Conservation (phyloP, 805 yeast species). For the Saccharomycopsis selenospora region DNA sequence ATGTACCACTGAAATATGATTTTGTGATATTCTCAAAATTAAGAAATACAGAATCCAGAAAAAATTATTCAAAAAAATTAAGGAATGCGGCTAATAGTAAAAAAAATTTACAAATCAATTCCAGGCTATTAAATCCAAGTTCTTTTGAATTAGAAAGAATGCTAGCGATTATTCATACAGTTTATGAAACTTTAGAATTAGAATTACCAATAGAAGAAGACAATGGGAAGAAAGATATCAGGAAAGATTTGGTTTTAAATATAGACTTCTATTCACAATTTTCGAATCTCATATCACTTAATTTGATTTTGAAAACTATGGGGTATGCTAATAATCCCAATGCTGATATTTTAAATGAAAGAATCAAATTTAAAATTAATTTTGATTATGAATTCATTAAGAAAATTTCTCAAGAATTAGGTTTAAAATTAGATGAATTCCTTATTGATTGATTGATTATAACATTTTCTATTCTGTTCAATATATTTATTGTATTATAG, state of each 20-base stretch:
- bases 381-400: conserved; percentile 15
- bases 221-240: not conserved
- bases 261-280: conserved; percentile 37
- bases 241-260: conserved; percentile 20
- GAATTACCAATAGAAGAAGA: conserved; percentile 22
- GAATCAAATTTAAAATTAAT: conserved; percentile 15
- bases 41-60: conserved; percentile 14
- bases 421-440: conserved; percentile 13
- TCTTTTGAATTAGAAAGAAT: conserved; percentile 39
- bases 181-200: conserved; percentile 32
- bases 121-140: conserved; percentile 34
- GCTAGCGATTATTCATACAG: conserved; percentile 37
- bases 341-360: conserved; percentile 15
- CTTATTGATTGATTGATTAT: conserved; percentile 10
- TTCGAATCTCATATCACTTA: conserved; percentile 37
- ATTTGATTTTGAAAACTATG: conserved; percentile 30
- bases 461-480: too few relatives aligned
- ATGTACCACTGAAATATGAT: conserved; percentile 34
- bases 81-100: not conserved
- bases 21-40: conserved; percentile 34
- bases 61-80: not conserved
- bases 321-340: conserved; percentile 32
- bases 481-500: too few relatives aligned
- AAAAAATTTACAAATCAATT: conserved; percentile 23
- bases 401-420: conserved; percentile 14